A percentile compares a stretch with the other conserved stretches of the same genome.
phyloP scores from a whole-genome alignment of 345 rosid species.

The Eucalyptus rudis region DNA sequence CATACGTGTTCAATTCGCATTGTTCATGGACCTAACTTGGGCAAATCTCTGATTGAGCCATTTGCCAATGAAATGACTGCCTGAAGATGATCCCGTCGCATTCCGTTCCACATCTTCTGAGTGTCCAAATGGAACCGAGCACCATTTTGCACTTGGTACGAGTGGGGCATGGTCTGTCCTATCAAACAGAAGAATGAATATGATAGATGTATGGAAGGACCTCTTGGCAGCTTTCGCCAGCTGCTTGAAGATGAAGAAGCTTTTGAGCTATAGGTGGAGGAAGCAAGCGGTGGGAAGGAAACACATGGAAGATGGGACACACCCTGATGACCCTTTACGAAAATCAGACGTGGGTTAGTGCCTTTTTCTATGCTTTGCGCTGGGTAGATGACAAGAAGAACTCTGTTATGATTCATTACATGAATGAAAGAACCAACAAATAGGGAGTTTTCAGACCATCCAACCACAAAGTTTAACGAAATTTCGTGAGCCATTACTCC shows the following conservation, averaged over 20 bases:
- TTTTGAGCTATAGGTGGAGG: not conserved
- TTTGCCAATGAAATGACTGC: not conserved
- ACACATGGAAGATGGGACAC: not conserved
- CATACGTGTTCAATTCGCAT: not conserved
- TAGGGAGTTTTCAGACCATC: not conserved
- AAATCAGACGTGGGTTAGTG: not conserved
- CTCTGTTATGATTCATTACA: not conserved
- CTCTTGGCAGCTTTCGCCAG: not conserved
- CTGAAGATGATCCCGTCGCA: not conserved
- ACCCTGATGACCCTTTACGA: not conserved
- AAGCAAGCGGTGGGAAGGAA: not conserved
- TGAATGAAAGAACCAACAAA: not conserved
- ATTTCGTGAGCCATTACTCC: not conserved
- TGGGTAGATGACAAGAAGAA: not conserved
- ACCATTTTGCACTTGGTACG: not conserved
- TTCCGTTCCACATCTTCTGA: not conserved
- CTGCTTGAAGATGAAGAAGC: not conserved
- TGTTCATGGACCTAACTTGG: not conserved
- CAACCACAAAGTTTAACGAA: not conserved
- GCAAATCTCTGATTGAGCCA: not conserved
- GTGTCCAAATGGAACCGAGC: not conserved
- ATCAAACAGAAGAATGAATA: not conserved
- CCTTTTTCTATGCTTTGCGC: not conserved
- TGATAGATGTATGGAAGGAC: not conserved
- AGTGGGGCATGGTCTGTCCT: not conserved